Conservation (phyloP, 495 filamentous ascomycete species). For the Cladorrhinum samala region DNA sequence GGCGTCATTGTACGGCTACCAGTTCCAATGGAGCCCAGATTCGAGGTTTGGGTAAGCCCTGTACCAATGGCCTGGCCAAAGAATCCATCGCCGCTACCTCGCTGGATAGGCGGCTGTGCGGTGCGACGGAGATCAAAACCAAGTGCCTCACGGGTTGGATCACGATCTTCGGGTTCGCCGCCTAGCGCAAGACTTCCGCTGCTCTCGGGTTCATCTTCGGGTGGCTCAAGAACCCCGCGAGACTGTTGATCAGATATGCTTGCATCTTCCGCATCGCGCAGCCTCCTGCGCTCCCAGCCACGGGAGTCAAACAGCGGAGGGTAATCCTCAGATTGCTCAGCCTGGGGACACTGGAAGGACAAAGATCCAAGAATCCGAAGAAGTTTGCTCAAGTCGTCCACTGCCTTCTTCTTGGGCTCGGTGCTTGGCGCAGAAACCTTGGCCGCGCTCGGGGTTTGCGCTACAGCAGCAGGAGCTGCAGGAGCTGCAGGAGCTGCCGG, state of each 20-base stretch:
- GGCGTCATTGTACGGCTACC: conserved; percentile 67
- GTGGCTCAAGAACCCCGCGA: conserved; percentile 31
- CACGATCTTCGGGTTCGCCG: conserved; percentile 79
- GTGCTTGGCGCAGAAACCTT: neutral
- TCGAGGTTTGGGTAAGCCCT: conserved; percentile 46
- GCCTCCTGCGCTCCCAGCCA: conserved; percentile 68
- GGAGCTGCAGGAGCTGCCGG: neutral
- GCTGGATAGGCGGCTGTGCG: conserved; percentile 70
- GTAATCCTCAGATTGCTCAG: conserved; percentile 34
- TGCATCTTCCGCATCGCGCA: conserved; percentile 61
- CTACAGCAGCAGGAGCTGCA: conserved; percentile 5
- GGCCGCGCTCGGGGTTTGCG: neutral
- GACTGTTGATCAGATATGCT: conserved; percentile 53
- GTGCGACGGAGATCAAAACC: conserved; percentile 46
- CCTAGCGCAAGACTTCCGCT: conserved; percentile 80
- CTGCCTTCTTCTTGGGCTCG: neutral
- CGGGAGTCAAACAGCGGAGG: conserved; percentile 76
- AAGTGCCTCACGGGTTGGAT: conserved; percentile 46
- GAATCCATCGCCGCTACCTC: conserved; percentile 46
- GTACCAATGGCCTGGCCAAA: conserved; percentile 50
- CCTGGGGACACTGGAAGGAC: conserved; percentile 20
- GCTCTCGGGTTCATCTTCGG: conserved; percentile 58
- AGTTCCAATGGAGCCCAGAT: conserved; percentile 40
- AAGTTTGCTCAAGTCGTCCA: conserved; percentile 14
- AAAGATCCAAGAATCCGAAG: conserved; percentile 22